Conservation (phyloP, 768 basidiomycete genomes). For the Lentinula sp. region DNA sequence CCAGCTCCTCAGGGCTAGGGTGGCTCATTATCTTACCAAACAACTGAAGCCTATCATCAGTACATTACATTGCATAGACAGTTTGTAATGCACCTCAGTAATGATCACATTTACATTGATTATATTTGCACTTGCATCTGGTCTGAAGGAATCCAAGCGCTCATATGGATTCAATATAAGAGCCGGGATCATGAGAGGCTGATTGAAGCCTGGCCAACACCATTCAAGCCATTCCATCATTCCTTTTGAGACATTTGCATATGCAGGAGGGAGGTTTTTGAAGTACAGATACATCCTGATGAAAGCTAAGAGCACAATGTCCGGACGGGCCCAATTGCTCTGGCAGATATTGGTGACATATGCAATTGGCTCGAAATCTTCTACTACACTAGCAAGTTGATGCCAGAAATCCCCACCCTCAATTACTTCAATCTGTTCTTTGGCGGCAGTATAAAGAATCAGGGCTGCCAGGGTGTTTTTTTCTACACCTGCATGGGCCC, state of each 20-base stretch:
- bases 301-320: background rate
- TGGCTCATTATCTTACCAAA: too few relatives aligned
- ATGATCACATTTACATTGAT: background rate
- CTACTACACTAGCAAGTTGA: background rate
- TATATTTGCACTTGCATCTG: background rate
- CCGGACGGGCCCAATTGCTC: background rate
- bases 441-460: background rate
- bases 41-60: too few relatives aligned
- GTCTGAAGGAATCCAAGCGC: background rate
- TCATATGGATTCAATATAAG: background rate
- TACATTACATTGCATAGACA: too few relatives aligned
- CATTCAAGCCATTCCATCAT: background rate
- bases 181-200: background rate
- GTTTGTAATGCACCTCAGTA: background rate
- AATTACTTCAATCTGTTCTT: slow-evolving; percentile 4
- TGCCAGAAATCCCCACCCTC: slow-evolving; percentile 10
- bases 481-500: slow-evolving; percentile 20
- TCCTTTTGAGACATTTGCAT: background rate
- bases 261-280: background rate
- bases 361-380: slow-evolving; percentile 1
- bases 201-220: background rate
- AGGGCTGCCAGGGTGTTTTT: slow-evolving; percentile 10
- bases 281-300: background rate
- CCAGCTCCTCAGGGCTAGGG: too few relatives aligned
- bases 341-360: background rate